These are phyloP conservation scores for Neotropicomus parvogracilis DNA, from an alignment of 1,284 basidiomycete species.

Conservation along the genomic window DNA sequence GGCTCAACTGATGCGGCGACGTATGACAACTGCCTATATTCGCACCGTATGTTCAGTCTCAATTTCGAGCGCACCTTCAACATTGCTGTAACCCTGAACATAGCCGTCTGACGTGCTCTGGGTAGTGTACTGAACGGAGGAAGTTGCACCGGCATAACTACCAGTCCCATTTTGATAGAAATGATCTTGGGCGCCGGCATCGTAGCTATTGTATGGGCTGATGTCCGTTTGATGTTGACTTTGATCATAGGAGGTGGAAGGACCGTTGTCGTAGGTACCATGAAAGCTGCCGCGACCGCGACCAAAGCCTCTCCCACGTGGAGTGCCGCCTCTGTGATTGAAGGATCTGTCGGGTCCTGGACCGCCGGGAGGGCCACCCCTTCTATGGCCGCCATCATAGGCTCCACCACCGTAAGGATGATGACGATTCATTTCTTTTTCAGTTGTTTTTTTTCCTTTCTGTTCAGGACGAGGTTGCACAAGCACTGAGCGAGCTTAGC, in stretches of 20 bases:
- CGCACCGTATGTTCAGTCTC: conserved; percentile 44
- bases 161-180: conserved; percentile 59
- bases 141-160: conserved; percentile 47
- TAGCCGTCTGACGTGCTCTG: conserved; percentile 43
- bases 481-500: conserved; percentile 32
- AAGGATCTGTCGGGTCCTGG: conserved; percentile 71
- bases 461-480: conserved; percentile 31
- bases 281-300: conserved; percentile 58
- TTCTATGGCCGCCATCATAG: conserved; percentile 60
- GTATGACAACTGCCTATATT: conserved; percentile 34
- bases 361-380: conserved; percentile 61
- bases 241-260: conserved; percentile 56
- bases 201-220: conserved; percentile 64
- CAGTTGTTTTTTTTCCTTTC: conserved; percentile 25
- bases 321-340: conserved; percentile 58
- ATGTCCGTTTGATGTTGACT: conserved; percentile 54
- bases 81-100: conserved; percentile 57
- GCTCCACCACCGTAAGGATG: conserved; percentile 71
- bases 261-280: conserved; percentile 48
- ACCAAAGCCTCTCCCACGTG: conserved; percentile 62
- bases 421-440: conserved; percentile 70
- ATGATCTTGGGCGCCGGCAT: conserved; percentile 53
- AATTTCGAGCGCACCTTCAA: conserved; percentile 79
- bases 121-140: conserved; percentile 44
- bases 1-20: conserved; percentile 35